phyloP scores from a whole-genome alignment of 495 filamentous ascomycete species.

The Lasiosphaeriaceae sp. region DNA sequence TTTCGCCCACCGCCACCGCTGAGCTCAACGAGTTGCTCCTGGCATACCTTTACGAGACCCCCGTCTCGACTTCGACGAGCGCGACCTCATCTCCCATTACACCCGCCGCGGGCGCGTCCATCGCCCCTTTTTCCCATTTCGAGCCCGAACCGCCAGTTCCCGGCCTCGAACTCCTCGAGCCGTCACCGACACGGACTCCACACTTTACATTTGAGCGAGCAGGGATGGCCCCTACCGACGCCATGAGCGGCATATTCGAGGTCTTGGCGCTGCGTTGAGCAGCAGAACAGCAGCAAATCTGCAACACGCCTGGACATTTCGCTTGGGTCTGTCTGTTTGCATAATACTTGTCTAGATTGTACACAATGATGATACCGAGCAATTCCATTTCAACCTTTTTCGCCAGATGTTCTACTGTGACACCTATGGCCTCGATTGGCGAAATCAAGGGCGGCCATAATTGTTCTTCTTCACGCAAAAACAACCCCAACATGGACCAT shows the following conservation, averaged over 20 bases:
- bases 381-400: too few relatives aligned
- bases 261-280: slow-evolving; percentile 23
- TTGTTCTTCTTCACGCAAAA: too few relatives aligned
- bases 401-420: too few relatives aligned
- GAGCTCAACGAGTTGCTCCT: slow-evolving; percentile 30
- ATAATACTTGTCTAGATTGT: neutral
- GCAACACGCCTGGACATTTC: neutral
- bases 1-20: slow-evolving; percentile 28
- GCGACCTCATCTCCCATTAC: slow-evolving; percentile 28
- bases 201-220: slow-evolving; percentile 13
- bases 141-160: too few relatives aligned
- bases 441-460: too few relatives aligned
- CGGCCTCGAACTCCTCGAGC: slow-evolving; percentile 19
- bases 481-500: too few relatives aligned
- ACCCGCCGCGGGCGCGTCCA: slow-evolving; percentile 15
- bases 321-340: neutral
- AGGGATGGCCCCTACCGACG: slow-evolving; percentile 16
- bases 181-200: slow-evolving; percentile 21
- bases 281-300: slow-evolving; percentile 7
- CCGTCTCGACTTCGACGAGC: slow-evolving; percentile 19
- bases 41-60: slow-evolving; percentile 27
- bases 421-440: too few relatives aligned
- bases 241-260: slow-evolving; percentile 38
- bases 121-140: slow-evolving; percentile 20
- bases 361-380: too few relatives aligned